phyloP scores from a whole-genome alignment of 2,329 filamentous ascomycete genomes.

The Dactylellina haptotyla region DNA sequence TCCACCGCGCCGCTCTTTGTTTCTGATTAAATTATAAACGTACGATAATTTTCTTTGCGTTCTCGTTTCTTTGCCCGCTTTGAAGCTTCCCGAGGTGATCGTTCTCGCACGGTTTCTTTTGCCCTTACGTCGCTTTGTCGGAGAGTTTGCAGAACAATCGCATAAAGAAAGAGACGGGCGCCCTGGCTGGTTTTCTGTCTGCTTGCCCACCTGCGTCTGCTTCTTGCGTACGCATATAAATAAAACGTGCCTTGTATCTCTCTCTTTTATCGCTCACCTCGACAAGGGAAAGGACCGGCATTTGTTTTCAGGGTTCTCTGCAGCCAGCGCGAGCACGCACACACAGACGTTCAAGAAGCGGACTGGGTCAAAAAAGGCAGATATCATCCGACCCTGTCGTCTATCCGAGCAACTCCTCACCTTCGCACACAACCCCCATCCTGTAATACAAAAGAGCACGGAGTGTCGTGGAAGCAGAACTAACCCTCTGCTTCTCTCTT shows the following conservation, averaged over 20 bases:
- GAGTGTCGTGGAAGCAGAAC: not conserved
- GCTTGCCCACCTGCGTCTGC: not conserved
- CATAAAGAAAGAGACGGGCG: not conserved
- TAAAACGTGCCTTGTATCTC: not conserved
- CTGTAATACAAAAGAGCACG: not conserved
- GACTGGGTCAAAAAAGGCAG: constrained; percentile 40
- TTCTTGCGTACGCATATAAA: not conserved
- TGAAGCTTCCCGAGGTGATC: constrained; percentile 8
- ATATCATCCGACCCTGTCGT: constrained; percentile 11
- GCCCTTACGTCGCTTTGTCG: not conserved
- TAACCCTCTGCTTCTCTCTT: not conserved
- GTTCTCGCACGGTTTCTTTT: not conserved
- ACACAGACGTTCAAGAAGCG: no score
- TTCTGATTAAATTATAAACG: constrained; percentile 14
- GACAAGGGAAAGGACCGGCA: constrained; percentile 41
- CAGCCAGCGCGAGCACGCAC: no score
- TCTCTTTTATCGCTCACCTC: constrained; percentile 36
- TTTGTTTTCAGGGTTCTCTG: constrained; percentile 27
- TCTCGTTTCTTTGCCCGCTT: constrained; percentile 31
- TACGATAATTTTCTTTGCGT: constrained; percentile 1
- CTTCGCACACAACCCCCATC: not conserved
- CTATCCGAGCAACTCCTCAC: not conserved
- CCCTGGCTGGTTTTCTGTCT: not conserved
- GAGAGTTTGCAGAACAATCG: not conserved
- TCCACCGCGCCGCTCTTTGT: constrained; percentile 21